A percentile compares a stretch with the other conserved stretches of the same genome.
These are phyloP conservation scores for Bolboschoenus planiculmis DNA, from an alignment of 176 grass and related monocot genomes.

Conservation along the genomic window DNA sequence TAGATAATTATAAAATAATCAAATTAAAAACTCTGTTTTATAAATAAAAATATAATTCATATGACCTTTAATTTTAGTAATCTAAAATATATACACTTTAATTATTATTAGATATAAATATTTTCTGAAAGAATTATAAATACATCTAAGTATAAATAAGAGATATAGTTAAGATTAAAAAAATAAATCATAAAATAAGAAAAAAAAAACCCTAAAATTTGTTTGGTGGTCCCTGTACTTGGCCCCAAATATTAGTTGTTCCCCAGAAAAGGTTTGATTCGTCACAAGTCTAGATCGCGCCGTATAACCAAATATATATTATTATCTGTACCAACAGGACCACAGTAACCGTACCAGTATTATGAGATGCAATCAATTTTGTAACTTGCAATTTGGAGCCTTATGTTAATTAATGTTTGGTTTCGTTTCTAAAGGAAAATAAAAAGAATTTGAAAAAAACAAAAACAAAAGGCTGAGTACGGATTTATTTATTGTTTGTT, in stretches of 20 bases:
- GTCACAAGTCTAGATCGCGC: conserved; percentile 1
- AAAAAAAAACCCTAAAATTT: neutral
- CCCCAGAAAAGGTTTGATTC: neutral
- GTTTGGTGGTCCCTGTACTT: neutral
- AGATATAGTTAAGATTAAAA: too few relatives aligned
- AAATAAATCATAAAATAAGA: too few relatives aligned
- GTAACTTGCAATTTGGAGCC: conserved; percentile 3
- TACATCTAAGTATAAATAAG: too few relatives aligned
- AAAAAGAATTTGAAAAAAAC: neutral
- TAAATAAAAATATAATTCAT: too few relatives aligned
- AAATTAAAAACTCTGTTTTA: too few relatives aligned
- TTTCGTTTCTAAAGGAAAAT: neutral
- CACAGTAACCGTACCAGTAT: neutral
- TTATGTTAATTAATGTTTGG: too few relatives aligned
- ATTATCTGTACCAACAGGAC: conserved; percentile 5
- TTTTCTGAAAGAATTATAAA: too few relatives aligned
- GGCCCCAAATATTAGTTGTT: neutral
- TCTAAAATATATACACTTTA: too few relatives aligned
- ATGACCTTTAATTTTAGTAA: too few relatives aligned
- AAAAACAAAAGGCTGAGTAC: neutral
- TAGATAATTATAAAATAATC: too few relatives aligned
- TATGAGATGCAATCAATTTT: conserved; percentile 5
- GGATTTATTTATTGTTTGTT: neutral
- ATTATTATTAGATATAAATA: too few relatives aligned
- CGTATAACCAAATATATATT: neutral